Percentiles rank a stretch among this genome's conserved stretches.
phyloP scores from a whole-genome alignment of 345 rosid species.

The Syzygium oleosum region DNA sequence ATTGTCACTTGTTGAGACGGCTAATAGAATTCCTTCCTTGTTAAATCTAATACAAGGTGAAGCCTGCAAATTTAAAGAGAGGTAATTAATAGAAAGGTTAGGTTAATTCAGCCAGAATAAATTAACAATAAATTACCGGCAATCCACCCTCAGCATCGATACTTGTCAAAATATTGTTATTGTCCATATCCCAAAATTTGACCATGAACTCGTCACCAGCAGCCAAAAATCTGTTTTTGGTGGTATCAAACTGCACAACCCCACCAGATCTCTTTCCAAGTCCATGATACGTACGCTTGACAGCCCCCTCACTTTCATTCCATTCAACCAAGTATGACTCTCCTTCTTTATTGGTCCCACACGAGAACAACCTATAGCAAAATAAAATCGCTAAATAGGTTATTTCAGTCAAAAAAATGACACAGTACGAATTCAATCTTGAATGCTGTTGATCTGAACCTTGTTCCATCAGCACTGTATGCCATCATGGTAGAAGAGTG shows the following conservation, averaged over 20 bases:
- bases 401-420: background rate
- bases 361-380: constrained; percentile 57
- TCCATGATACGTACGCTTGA: constrained; percentile 53
- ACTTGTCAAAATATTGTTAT: constrained; percentile 39
- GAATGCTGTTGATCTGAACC: constrained; percentile 29
- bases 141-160: constrained; percentile 79
- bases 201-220: constrained; percentile 75
- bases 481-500: constrained; percentile 66
- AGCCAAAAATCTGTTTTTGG: constrained; percentile 70
- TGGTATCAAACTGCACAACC: constrained; percentile 81
- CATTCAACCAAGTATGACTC: constrained; percentile 80
- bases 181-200: constrained; percentile 88
- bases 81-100: background rate
- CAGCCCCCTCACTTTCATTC: constrained; percentile 85
- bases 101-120: background rate
- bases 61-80: constrained; percentile 41
- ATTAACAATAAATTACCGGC: constrained; percentile 32
- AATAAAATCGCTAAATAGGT: background rate
- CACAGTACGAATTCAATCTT: background rate
- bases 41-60: constrained; percentile 72
- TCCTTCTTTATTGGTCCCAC: constrained; percentile 79
- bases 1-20: constrained; percentile 76
- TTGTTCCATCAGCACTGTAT: constrained; percentile 76
- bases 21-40: constrained; percentile 72
- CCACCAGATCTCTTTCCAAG: constrained; percentile 64